Base-by-base conservation (phyloP, 768 basidiomycete species). In the Strobilomyces echinocephalus region DNA sequence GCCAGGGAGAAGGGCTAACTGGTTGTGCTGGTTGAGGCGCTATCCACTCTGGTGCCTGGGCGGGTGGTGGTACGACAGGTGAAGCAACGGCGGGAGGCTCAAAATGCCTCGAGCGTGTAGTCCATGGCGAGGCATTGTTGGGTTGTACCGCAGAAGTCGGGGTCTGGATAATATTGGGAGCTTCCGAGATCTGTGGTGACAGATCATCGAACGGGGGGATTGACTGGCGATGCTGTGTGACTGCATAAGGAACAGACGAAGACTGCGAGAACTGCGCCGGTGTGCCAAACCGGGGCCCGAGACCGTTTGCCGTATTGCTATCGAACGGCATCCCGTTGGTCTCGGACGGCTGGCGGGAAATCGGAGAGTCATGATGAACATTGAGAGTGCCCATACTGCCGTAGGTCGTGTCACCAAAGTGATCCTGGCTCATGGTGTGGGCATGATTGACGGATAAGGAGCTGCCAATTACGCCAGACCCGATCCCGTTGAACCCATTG, bases 1-100 rank as follows among this genome's bases (percentile, higher is more conserved):
- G 64, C 85, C 85, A 86, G 5, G 82, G 77, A 2, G 84, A 80
- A 46, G 77, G 72, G 15, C 83, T 78, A 31, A 57, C 49, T 50
- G 61, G 50, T 12, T 57, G 55, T 14, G 48, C n/a, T 1, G 56
- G 46, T 54, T 67, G 65, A 34, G 65, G 48, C 46, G 62, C 38
- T 34, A 61, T 69, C 80, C 79, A 76, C 35, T 74, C 74, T 3
- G 72, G 67, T 24, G 60, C 52, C 44, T 65, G 62, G 16, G 62
- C 52, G 60, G 49, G 65, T 52, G 18, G 60, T 33, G 60, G 59
- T 51, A 52, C 49, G 12, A 59, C 48, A 2, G 70, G 69, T 14
- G 61, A 59, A 46, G 59, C 40, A 20, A 30, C 41, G 26, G 43
- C 35, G 39, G 69, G 50, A 18, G 59, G 36, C 24, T 69, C 66